phyloP scores from a whole-genome alignment of 129 eudicot genomes.

The Tagetes patula region DNA sequence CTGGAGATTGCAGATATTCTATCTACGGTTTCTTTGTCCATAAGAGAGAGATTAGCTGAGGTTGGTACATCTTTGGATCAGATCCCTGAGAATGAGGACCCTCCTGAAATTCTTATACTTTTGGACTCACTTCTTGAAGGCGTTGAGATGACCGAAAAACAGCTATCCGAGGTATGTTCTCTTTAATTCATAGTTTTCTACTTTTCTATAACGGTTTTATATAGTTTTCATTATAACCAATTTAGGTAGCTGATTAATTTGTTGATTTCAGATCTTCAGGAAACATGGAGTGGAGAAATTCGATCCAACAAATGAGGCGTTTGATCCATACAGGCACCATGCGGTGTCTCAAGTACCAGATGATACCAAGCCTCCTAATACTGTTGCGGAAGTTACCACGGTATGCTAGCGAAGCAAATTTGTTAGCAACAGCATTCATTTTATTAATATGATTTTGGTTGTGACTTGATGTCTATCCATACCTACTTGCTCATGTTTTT shows the following conservation, averaged over 20 bases:
- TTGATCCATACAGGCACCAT: constrained; percentile 89
- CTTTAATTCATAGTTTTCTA: neutral
- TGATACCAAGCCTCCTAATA: constrained; percentile 65
- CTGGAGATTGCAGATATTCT: constrained; percentile 91
- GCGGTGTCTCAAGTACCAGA: constrained; percentile 90
- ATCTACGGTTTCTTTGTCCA: constrained; percentile 74
- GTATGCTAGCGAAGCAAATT: constrained; percentile 30
- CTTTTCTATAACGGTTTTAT: too few species aligned
- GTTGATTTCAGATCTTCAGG: constrained; percentile 60
- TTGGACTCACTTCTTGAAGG: constrained; percentile 84
- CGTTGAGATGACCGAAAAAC: constrained; percentile 96
- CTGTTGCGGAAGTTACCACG: constrained; percentile 82
- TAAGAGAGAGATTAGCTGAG: constrained; percentile 70
- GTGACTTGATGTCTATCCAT: neutral
- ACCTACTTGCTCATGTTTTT: neutral
- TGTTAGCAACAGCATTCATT: neutral
- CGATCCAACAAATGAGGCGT: constrained; percentile 76
- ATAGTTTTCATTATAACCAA: neutral
- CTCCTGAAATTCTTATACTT: constrained; percentile 71
- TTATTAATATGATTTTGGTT: neutral
- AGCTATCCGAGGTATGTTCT: constrained; percentile 67
- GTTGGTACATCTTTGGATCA: constrained; percentile 52
- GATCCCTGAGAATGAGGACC: constrained; percentile 26
- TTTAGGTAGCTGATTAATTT: neutral
- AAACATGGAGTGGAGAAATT: constrained; percentile 81